Evolutionary conservation across 306 rosid species (phyloP), one percentile per base, ranked within the genome.

Genomic region (Aeschynomene evenia): DNA sequence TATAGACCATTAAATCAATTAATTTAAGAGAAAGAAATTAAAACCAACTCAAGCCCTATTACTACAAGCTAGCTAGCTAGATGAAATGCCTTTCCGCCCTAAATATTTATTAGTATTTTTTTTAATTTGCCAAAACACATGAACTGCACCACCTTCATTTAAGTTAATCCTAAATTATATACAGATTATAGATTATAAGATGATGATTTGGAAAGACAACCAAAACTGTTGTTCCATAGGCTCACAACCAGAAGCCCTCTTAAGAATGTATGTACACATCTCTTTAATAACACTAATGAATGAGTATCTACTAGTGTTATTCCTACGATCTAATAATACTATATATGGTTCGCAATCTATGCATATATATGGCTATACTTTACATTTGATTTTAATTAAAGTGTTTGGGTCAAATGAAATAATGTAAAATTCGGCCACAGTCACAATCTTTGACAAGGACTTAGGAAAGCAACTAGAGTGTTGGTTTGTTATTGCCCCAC

Each of bases 81-180:
- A 33, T 31, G 23, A 22, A 14, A 33, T 34, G 50, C 36, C 15
- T 51, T 50, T 49, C 48, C 18, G 11, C 57, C 70, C 49, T 29
- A 9, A 20, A 3, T n/a, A n/a, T n/a, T n/a, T n/a, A n/a, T 31
- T 31, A 33, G 18, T 19, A 22, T 13, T 48, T 46, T 71, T 48
- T n/a, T n/a, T n/a, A n/a, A 71, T 73, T 55, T 56, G 61, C 24
- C 51, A 43, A 74, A 55, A 5, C 43, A 23, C 43, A 50, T 66
- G 45, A 12, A 66, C 63, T 14, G 9, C 59, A 43, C 13, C 36
- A 56, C 33, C 61, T 55, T 18, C 36, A 10, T 39, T 33, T 74
- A 40, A 3, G 36, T 61, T 36, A 16, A 51, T 37, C 24, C 21
- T 16, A 34, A 28, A 4, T 1, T 15, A 13, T n/a, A 48, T n/a